Percentiles rank a stretch among this genome's conserved stretches.
phyloP scores from a whole-genome alignment of 1,284 basidiomycete species.

The Microbotryum scabiosae region DNA sequence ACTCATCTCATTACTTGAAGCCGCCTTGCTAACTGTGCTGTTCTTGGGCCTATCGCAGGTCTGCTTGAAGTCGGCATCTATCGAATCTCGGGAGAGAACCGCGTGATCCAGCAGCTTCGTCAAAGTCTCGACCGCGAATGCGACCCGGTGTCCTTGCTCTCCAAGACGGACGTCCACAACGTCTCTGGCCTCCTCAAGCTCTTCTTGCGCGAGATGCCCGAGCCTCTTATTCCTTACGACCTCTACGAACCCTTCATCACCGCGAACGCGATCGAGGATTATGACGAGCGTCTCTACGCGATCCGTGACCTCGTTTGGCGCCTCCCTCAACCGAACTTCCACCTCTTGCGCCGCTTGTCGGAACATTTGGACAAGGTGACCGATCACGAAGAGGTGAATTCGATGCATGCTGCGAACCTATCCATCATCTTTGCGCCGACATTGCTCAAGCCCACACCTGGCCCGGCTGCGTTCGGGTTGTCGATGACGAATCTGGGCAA shows the following conservation, averaged over 20 bases:
- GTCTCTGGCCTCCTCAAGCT: conserved; percentile 70
- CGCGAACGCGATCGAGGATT: conserved; percentile 57
- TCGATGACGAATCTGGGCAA: conserved; percentile 68
- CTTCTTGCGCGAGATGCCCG: conserved; percentile 70
- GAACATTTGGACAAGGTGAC: conserved; percentile 77
- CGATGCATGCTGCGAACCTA: conserved; percentile 72
- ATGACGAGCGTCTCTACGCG: conserved; percentile 55
- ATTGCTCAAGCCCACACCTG: conserved; percentile 46
- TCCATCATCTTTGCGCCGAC: conserved; percentile 77
- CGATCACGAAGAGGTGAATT: conserved; percentile 72
- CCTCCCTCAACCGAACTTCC: conserved; percentile 61
- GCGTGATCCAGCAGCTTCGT: conserved; percentile 57
- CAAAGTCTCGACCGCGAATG: conserved; percentile 61
- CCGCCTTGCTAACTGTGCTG: background rate
- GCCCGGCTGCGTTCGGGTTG: conserved; percentile 61
- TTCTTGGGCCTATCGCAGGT: background rate
- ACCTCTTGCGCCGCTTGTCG: conserved; percentile 60
- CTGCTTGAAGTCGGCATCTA: conserved; percentile 58
- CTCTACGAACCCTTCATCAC: conserved; percentile 60
- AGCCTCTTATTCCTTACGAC: conserved; percentile 61
- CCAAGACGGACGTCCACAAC: conserved; percentile 57
- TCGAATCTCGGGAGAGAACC: conserved; percentile 68
- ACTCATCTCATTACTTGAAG: background rate
- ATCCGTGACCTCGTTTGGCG: conserved; percentile 58
- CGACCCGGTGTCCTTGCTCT: conserved; percentile 45